Conservation (phyloP, 495 filamentous ascomycete species). For the Hyaloscypha finlandica region DNA sequence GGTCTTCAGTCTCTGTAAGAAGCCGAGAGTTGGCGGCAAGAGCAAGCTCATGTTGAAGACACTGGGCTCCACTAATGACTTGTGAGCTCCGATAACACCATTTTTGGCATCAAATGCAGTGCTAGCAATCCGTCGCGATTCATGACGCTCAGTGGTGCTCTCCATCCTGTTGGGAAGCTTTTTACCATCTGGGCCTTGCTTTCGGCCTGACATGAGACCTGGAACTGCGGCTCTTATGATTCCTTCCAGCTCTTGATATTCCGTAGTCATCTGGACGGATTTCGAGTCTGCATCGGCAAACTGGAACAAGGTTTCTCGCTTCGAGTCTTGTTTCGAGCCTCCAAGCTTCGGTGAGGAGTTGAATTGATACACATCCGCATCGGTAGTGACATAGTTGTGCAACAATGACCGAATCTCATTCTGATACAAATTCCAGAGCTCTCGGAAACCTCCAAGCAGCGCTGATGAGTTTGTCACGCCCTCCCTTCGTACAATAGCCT, state of each 20-base stretch:
- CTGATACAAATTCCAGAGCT: slow-evolving; percentile 85
- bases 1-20: slow-evolving; percentile 86
- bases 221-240: slow-evolving; percentile 91
- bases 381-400: slow-evolving; percentile 97
- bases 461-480: slow-evolving; percentile 47
- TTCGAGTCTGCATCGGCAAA: slow-evolving; percentile 80
- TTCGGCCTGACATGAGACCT: slow-evolving; percentile 80
- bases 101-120: slow-evolving; percentile 35
- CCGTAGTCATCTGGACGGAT: slow-evolving; percentile 70
- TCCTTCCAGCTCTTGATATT: slow-evolving; percentile 86
- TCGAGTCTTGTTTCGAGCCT: slow-evolving; percentile 44
- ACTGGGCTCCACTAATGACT: slow-evolving; percentile 89
- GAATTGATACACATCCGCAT: slow-evolving; percentile 69
- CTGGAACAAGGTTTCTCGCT: slow-evolving; percentile 83
- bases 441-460: slow-evolving; percentile 80
- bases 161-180: slow-evolving; percentile 42
- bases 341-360: slow-evolving; percentile 38
- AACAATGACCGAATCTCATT: slow-evolving; percentile 83
- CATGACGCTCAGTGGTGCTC: slow-evolving; percentile 41
- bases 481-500: slow-evolving; percentile 73
- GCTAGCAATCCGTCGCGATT: slow-evolving; percentile 45
- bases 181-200: slow-evolving; percentile 43
- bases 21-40: slow-evolving; percentile 89
- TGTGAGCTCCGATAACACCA: slow-evolving; percentile 54
- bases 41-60: slow-evolving; percentile 97